These are phyloP conservation scores for Cocos nucifera DNA, from an alignment of 176 grass and related monocot genomes.

Conservation along the genomic window DNA sequence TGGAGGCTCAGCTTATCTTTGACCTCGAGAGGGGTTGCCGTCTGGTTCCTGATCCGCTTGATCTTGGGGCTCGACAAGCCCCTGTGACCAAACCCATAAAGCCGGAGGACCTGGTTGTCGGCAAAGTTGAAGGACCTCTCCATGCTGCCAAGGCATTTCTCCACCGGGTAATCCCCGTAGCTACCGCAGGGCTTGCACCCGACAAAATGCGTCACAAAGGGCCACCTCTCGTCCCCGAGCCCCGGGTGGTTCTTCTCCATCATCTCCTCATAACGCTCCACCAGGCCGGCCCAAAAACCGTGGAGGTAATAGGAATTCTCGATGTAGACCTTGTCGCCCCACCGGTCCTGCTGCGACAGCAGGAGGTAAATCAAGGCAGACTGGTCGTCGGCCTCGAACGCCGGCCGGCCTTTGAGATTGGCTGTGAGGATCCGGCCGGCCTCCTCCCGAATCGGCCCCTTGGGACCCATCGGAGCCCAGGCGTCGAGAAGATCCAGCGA, in stretches of 20 bases:
- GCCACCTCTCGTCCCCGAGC: slow-evolving; percentile 59
- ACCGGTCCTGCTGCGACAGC: slow-evolving; percentile 45
- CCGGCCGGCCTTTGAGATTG: slow-evolving; percentile 51
- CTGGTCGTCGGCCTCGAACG: slow-evolving; percentile 92
- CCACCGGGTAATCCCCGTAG: slow-evolving; percentile 53
- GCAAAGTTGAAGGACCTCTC: slow-evolving; percentile 86
- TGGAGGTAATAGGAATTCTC: slow-evolving; percentile 77
- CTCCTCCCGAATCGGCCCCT: slow-evolving; percentile 50
- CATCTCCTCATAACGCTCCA: slow-evolving; percentile 63
- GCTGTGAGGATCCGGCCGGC: slow-evolving; percentile 47
- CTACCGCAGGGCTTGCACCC: slow-evolving; percentile 88
- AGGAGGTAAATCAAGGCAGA: slow-evolving; percentile 83
- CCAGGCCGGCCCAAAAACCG: slow-evolving; percentile 68
- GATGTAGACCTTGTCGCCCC: slow-evolving; percentile 50
- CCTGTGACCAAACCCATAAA: slow-evolving; percentile 73
- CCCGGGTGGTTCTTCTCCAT: slow-evolving; percentile 35
- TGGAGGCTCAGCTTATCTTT: slow-evolving; percentile 38
- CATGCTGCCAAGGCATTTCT: slow-evolving; percentile 48
- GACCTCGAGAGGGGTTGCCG: slow-evolving; percentile 39
- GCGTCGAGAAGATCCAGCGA: slow-evolving; percentile 72
- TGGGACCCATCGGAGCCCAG: slow-evolving; percentile 67
- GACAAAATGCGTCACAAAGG: slow-evolving; percentile 87
- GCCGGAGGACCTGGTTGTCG: slow-evolving; percentile 64
- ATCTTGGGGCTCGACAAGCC: slow-evolving; percentile 42
- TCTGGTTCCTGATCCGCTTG: slow-evolving; percentile 39